phyloP scores from a whole-genome alignment of 345 rosid species.

The Mercurialis annua region DNA sequence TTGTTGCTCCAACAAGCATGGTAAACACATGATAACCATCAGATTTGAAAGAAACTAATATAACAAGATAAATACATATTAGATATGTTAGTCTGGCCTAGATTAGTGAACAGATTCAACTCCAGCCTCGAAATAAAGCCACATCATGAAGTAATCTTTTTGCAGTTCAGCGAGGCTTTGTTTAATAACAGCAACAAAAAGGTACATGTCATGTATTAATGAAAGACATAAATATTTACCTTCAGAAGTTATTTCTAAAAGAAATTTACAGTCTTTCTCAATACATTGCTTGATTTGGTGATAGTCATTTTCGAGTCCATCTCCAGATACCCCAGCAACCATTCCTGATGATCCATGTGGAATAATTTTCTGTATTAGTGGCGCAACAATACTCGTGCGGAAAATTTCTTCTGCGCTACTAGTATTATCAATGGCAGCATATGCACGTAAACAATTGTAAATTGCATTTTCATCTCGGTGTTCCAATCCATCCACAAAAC shows the following conservation, averaged over 20 bases:
- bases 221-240: conserved; percentile 38
- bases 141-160: neutral
- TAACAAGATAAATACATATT: neutral
- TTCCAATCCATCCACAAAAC: conserved; percentile 89
- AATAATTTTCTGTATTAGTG: conserved; percentile 60
- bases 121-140: neutral
- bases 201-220: neutral
- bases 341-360: conserved; percentile 46
- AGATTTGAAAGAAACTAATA: neutral
- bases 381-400: conserved; percentile 74
- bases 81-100: neutral
- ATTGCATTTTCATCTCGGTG: conserved; percentile 80
- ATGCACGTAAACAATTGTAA: conserved; percentile 95
- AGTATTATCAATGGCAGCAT: conserved; percentile 88
- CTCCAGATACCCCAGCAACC: conserved; percentile 50
- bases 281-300: conserved; percentile 59
- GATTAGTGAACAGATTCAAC: neutral
- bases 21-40: neutral
- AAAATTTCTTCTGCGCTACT: conserved; percentile 78
- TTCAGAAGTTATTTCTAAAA: conserved; percentile 75
- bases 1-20: neutral
- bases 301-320: conserved; percentile 82
- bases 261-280: conserved; percentile 70
- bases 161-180: neutral
- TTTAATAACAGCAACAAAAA: neutral